Evolutionary conservation across 2,329 filamentous ascomycete genomes (phyloP), one percentile per base, ranked within the genome.

Genomic region (Ceratocystis ficicola): DNA sequence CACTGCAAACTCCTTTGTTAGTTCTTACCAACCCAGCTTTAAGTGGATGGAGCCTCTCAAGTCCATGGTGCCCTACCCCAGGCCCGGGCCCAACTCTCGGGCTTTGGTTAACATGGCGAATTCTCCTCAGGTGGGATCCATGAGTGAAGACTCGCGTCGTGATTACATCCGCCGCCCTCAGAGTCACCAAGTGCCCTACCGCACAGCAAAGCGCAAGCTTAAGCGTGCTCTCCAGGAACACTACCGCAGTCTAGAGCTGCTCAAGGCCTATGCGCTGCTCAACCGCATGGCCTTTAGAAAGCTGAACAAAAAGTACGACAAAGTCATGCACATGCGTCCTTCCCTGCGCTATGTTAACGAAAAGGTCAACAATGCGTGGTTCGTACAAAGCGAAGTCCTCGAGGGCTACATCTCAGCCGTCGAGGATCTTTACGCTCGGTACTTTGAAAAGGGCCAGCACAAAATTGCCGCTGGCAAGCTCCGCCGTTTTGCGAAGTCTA

Each of bases 221-320:
- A 97, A 97, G 75, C 78, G 90, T 61, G 94, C 94, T 0, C 76
- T 97, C 62, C 89, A 95, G 71, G 94, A 97, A 74, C 96, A 91
- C 73, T 97, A 99, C 73, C 87, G 93, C 22, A 88, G 89, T 0
- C 80, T 99, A 15, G 94, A 99, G 73, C 78, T 97, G 59, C 81
- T 99, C 67, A 97, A 96, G 76, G 89, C 90, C 0, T 99, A 95
- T 71, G 87, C 91, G 1, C 77, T 95, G 25, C 80, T 96, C 15
- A 99, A 99, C 74, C 84, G 90, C 62, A 96, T 90, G 0, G 94
- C 91, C 0, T 97, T 97, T 72, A 86, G 92, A 41, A 99, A 99
- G 75, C 90, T 99, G 73, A 96, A 95, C 76, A 99, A 99, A 75
- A 99, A 99, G 76, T 97, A 95, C 73, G 92, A 97, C 79, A 99